Conservation (phyloP, 306 rosid genomes). For the Biancaea sappan region DNA sequence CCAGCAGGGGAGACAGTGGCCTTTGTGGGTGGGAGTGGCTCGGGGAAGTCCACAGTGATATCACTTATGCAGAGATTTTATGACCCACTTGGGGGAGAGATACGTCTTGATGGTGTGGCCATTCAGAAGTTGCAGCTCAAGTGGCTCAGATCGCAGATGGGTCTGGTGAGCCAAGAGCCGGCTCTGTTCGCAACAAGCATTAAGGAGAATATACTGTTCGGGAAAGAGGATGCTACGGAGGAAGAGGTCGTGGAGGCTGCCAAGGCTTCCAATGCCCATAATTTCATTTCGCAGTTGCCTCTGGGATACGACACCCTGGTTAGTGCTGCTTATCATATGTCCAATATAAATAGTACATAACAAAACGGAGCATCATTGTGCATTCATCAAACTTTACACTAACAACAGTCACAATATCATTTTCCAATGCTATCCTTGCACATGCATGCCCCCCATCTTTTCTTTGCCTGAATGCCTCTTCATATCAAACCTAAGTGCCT, state of each 20-base stretch:
- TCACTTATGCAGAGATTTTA: constrained; percentile 85
- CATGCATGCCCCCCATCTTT: neutral
- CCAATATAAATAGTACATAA: neutral
- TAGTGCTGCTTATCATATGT: constrained; percentile 1
- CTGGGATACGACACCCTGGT: constrained; percentile 86
- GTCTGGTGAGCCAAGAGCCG: constrained; percentile 94
- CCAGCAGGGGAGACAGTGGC: constrained; percentile 86
- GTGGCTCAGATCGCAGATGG: constrained; percentile 92
- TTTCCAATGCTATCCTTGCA: neutral
- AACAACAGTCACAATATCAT: neutral
- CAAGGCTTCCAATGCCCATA: constrained; percentile 84
- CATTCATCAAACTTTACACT: too few relatives aligned
- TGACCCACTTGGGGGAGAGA: constrained; percentile 75
- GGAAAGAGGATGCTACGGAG: constrained; percentile 70
- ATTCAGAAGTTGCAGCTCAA: constrained; percentile 63
- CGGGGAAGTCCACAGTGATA: constrained; percentile 83
- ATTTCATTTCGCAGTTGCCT: constrained; percentile 73
- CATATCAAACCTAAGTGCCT: too few relatives aligned
- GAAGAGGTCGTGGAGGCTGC: constrained; percentile 71
- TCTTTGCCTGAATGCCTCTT: neutral
- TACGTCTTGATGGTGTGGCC: constrained; percentile 68
- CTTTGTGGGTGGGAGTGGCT: constrained; percentile 85
- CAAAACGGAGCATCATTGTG: too few relatives aligned
- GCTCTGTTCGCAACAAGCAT: constrained; percentile 82
- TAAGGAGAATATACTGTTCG: constrained; percentile 82